These are phyloP conservation scores for Chlamydomonas sphaeroides DNA, from an alignment of 139 green algal genomes.

Conservation along the genomic window DNA sequence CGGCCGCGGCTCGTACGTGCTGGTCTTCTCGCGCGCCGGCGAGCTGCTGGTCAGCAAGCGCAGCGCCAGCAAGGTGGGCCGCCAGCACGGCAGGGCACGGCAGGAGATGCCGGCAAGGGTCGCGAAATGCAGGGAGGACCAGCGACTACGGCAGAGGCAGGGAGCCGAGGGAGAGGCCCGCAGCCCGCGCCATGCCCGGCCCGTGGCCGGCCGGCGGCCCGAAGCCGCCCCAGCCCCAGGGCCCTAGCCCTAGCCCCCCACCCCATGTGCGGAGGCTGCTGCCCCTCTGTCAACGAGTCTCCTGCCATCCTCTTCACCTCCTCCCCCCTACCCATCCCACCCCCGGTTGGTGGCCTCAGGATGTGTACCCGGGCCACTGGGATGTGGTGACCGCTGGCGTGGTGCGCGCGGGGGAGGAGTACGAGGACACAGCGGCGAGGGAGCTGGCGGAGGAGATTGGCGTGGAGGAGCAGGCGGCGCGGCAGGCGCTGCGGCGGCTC, in stretches of 20 bases:
- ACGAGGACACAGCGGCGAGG: slow-evolving; percentile 46
- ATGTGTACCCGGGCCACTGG: slow-evolving; percentile 43
- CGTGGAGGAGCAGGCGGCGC: neutral
- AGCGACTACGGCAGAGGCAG: too few relatives aligned
- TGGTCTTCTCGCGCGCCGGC: slow-evolving; percentile 33
- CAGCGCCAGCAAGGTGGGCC: slow-evolving; percentile 19
- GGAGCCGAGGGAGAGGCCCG: too few relatives aligned
- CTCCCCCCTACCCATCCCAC: too few relatives aligned
- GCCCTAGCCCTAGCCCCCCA: too few relatives aligned
- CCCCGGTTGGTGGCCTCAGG: slow-evolving; percentile 12
- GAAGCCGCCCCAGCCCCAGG: too few relatives aligned
- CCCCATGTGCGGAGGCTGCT: too few relatives aligned
- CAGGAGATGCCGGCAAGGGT: neutral
- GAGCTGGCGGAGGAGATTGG: slow-evolving; percentile 54
- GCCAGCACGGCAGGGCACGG: too few relatives aligned
- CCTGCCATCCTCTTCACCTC: too few relatives aligned
- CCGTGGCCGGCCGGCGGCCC: too few relatives aligned
- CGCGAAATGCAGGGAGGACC: too few relatives aligned
- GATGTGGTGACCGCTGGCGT: slow-evolving; percentile 49
- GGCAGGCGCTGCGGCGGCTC: slow-evolving; percentile 33
- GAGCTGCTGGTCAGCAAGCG: slow-evolving; percentile 35
- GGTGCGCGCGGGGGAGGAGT: slow-evolving; percentile 50
- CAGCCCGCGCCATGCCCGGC: too few relatives aligned
- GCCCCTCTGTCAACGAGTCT: too few relatives aligned
- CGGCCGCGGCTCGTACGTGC: slow-evolving; percentile 45